These are phyloP conservation scores for Trifolium dubium DNA, from an alignment of 306 rosid species.

Conservation along the genomic window DNA sequence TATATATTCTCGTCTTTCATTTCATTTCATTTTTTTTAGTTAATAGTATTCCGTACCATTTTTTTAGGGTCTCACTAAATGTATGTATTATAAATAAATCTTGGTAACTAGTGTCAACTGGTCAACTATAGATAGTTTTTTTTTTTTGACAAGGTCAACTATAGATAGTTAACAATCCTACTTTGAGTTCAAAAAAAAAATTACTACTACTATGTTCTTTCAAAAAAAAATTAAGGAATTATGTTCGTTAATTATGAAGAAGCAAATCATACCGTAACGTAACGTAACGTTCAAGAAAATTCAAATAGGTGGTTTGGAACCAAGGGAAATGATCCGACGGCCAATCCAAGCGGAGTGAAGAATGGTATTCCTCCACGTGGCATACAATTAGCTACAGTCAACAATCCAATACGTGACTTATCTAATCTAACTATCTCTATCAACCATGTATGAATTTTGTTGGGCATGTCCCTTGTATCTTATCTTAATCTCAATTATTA, in stretches of 20 bases:
- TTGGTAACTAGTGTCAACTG: too few relatives aligned
- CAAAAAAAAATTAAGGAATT: too few relatives aligned
- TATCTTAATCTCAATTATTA: too few relatives aligned
- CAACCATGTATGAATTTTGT: background rate
- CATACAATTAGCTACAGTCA: background rate
- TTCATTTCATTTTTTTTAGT: too few relatives aligned
- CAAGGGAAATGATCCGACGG: conserved; percentile 38
- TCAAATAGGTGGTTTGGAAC: conserved; percentile 58
- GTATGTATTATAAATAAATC: too few relatives aligned
- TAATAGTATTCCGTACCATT: too few relatives aligned
- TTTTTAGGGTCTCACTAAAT: too few relatives aligned
- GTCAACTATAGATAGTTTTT: too few relatives aligned
- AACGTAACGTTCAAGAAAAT: conserved; percentile 68
- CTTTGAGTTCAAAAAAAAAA: background rate
- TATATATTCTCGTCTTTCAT: too few relatives aligned
- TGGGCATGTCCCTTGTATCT: background rate
- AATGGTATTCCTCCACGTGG: background rate
- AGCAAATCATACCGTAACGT: background rate
- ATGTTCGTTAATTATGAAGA: too few relatives aligned
- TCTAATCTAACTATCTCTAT: background rate
- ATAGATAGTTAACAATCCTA: background rate
- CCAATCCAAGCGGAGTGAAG: background rate
- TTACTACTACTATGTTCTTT: too few relatives aligned
- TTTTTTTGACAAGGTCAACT: too few relatives aligned
- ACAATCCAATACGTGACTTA: background rate